Evolutionary conservation across 2,329 filamentous ascomycete genomes (phyloP).

Genomic region (Penicillium polonicum): DNA sequence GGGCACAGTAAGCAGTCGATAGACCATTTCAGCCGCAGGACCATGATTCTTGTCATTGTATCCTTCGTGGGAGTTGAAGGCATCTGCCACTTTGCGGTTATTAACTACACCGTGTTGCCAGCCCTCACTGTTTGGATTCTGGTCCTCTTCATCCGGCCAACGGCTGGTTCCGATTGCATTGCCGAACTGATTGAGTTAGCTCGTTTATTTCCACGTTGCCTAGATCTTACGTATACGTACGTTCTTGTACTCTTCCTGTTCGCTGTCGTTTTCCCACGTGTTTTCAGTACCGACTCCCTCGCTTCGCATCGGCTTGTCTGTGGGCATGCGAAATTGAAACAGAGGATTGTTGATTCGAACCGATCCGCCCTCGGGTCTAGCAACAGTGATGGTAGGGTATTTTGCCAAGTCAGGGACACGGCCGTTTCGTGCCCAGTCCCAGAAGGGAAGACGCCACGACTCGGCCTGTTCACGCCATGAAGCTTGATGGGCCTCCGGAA

Average conservation of each 20-base stretch:
- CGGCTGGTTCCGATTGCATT: conserved; percentile 21
- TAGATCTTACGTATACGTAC: background rate
- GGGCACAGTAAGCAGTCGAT: conserved; percentile 16
- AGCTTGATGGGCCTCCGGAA: conserved; percentile 47
- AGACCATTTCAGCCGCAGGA: conserved; percentile 21
- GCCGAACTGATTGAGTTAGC: conserved; percentile 12
- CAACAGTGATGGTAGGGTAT: conserved; percentile 33
- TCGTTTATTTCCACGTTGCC: background rate
- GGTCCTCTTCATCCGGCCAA: conserved; percentile 26
- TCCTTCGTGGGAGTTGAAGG: conserved; percentile 13
- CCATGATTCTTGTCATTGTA: conserved; percentile 14
- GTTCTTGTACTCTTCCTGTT: conserved; percentile 10
- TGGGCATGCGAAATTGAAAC: conserved; percentile 44
- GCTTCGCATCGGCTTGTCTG: conserved; percentile 14
- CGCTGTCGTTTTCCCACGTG: conserved; percentile 7
- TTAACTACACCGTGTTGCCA: conserved; percentile 23
- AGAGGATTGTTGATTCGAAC: conserved; percentile 46
- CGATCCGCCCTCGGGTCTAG: conserved; percentile 37
- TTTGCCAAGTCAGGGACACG: conserved; percentile 30
- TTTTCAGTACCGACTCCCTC: conserved; percentile 12
- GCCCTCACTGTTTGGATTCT: conserved; percentile 11
- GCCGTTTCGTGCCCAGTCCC: conserved; percentile 45
- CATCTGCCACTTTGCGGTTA: conserved; percentile 21
- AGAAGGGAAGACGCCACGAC: conserved; percentile 50
- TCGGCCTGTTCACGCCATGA: conserved; percentile 48